phyloP scores from a whole-genome alignment of 176 grass and related monocot genomes.

The Ananas comosus region DNA sequence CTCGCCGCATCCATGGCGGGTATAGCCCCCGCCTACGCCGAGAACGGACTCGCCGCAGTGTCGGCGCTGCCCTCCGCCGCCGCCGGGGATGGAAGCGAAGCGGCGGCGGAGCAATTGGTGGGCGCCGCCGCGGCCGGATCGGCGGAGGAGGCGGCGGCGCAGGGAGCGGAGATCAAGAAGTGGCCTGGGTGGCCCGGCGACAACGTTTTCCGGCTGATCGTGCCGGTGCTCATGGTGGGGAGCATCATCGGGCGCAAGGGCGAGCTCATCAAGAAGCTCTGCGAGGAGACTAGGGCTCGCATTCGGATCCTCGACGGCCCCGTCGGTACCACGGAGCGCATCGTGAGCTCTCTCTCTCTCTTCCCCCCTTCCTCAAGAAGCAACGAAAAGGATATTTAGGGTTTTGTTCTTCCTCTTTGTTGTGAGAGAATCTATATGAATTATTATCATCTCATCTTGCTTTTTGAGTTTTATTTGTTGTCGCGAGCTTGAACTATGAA shows the following conservation, averaged over 20 bases:
- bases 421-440: neutral
- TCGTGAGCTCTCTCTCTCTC: constrained; percentile 40
- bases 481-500: no score
- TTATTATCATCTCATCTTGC: no score
- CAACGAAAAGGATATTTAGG: neutral
- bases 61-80: neutral
- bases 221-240: constrained; percentile 75
- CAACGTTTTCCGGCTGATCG: constrained; percentile 72
- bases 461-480: no score
- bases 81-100: constrained; percentile 11
- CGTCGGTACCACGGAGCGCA: constrained; percentile 62
- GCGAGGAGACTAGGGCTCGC: constrained; percentile 85
- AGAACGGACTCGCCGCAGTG: constrained; percentile 9
- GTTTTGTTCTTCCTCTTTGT: neutral
- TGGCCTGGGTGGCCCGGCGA: constrained; percentile 96
- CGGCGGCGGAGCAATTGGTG: neutral
- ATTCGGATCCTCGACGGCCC: constrained; percentile 76
- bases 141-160: constrained; percentile 9
- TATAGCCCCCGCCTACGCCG: constrained; percentile 12
- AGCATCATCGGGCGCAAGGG: constrained; percentile 95
- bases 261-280: constrained; percentile 81
- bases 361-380: neutral
- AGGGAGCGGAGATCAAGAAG: constrained; percentile 33
- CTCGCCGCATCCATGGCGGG: no score
- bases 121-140: neutral